A percentile compares a stretch with the other conserved stretches of the same genome.
These are phyloP conservation scores for Allantophomopsis lycopodina DNA, from an alignment of 2,329 filamentous ascomycete species.

Conservation along the genomic window DNA sequence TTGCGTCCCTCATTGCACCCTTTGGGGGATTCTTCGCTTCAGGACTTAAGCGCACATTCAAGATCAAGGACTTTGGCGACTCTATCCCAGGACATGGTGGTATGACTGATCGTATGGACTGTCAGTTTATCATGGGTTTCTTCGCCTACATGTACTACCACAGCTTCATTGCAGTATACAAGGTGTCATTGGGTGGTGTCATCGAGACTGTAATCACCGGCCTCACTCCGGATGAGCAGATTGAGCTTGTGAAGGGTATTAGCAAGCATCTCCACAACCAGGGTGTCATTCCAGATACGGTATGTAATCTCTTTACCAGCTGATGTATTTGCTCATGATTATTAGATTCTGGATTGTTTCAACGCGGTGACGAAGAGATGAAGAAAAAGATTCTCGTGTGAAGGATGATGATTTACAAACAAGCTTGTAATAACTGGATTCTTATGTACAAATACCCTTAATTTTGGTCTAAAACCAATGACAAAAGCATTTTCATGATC, in stretches of 20 bases:
- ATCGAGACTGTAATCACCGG: slow-evolving; percentile 87
- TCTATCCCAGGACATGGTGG: slow-evolving; percentile 95
- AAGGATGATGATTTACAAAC: not conserved
- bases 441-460: too few relatives aligned
- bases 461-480: too few relatives aligned
- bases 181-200: slow-evolving; percentile 71
- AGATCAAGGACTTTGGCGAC: slow-evolving; percentile 99
- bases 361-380: not conserved
- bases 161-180: slow-evolving; percentile 85
- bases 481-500: too few relatives aligned
- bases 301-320: slow-evolving; percentile 7
- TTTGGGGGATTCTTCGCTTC: slow-evolving; percentile 98
- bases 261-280: slow-evolving; percentile 52
- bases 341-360: not conserved
- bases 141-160: slow-evolving; percentile 99
- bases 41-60: slow-evolving; percentile 94
- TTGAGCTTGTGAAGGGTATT: slow-evolving; percentile 61
- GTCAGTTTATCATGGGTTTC: slow-evolving; percentile 99
- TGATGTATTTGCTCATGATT: not conserved
- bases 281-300: slow-evolving; percentile 24
- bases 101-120: slow-evolving; percentile 98
- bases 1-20: slow-evolving; percentile 90
- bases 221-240: slow-evolving; percentile 75
- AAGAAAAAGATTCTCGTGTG: not conserved
- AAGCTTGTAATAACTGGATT: not conserved